A percentile compares a stretch with the other conserved stretches of the same genome.
Evolutionary conservation across 805 yeast species (phyloP).

Genomic region (Brettanomyces anomalus): DNA sequence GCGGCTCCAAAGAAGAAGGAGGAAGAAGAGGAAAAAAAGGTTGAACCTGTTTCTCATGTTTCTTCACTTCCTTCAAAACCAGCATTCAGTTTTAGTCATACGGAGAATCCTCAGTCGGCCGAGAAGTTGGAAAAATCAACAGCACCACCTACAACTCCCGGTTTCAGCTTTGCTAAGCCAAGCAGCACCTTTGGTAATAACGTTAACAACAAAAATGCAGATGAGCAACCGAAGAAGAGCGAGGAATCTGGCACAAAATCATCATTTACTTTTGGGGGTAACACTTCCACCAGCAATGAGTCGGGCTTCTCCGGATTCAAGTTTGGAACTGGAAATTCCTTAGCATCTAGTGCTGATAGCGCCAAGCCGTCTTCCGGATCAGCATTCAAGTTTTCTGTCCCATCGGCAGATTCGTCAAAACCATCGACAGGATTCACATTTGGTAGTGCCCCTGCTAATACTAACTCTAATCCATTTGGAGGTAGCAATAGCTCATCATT

Average conservation of each 20-base stretch:
- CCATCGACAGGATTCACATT: slow-evolving; percentile 13
- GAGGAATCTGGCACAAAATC: slow-evolving; percentile 7
- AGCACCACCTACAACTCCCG: no score
- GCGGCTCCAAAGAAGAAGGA: background rate
- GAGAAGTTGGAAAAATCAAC: background rate
- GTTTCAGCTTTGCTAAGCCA: no score
- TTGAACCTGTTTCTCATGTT: background rate
- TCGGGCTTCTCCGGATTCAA: slow-evolving; percentile 2
- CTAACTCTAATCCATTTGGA: slow-evolving; percentile 11
- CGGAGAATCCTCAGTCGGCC: background rate
- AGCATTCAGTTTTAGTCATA: background rate
- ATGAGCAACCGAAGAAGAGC: background rate
- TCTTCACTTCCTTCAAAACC: background rate
- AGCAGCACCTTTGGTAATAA: background rate
- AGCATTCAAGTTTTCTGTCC: slow-evolving; percentile 6
- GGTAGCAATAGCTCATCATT: background rate
- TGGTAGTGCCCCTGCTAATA: slow-evolving; percentile 9
- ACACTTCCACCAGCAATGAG: background rate
- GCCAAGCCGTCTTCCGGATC: background rate
- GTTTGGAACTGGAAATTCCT: slow-evolving; percentile 1
- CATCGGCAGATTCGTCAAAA: slow-evolving; percentile 3
- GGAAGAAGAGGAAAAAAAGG: slow-evolving; percentile 1
- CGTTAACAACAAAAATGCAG: background rate
- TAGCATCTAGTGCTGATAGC: background rate
- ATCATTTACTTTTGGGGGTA: slow-evolving; percentile 6